Percentiles rank a stretch among this genome's conserved stretches.
Conservation (phyloP, 2,329 filamentous ascomycete genomes). For the Conoideocrella luteorostrata region DNA sequence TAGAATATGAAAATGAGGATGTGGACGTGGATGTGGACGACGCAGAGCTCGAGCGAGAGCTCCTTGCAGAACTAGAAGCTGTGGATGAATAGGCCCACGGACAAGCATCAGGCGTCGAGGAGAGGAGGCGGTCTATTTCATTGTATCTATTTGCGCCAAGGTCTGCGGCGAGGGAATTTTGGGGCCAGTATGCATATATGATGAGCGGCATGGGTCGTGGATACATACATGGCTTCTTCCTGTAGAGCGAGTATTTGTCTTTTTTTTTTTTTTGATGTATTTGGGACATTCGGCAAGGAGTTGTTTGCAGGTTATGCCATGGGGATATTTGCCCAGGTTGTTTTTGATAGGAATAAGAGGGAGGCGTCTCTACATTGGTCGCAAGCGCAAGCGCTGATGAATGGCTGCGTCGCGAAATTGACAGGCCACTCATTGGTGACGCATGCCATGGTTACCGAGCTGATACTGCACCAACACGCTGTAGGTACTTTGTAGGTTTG, state of each 20-base stretch:
- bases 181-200: constrained; percentile 1
- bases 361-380: too few species aligned
- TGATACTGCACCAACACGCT: too few species aligned
- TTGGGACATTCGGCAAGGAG: constrained; percentile 4
- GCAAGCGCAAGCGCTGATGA: too few species aligned
- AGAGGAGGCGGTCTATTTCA: not conserved
- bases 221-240: not conserved
- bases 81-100: constrained; percentile 17
- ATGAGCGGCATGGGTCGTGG: constrained; percentile 1
- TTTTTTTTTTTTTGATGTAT: not conserved
- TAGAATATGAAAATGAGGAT: constrained; percentile 19
- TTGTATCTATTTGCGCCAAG: not conserved
- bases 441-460: too few species aligned
- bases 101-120: not conserved
- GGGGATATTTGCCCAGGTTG: too few species aligned
- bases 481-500: too few species aligned
- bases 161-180: not conserved
- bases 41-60: constrained; percentile 56
- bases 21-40: constrained; percentile 39
- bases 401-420: too few species aligned
- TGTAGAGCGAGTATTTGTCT: not conserved
- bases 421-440: too few species aligned
- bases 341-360: too few species aligned
- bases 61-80: constrained; percentile 53
- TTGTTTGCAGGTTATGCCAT: not conserved